Conservation (phyloP, 306 rosid species). For the Ammopiptanthus mongolicus region DNA sequence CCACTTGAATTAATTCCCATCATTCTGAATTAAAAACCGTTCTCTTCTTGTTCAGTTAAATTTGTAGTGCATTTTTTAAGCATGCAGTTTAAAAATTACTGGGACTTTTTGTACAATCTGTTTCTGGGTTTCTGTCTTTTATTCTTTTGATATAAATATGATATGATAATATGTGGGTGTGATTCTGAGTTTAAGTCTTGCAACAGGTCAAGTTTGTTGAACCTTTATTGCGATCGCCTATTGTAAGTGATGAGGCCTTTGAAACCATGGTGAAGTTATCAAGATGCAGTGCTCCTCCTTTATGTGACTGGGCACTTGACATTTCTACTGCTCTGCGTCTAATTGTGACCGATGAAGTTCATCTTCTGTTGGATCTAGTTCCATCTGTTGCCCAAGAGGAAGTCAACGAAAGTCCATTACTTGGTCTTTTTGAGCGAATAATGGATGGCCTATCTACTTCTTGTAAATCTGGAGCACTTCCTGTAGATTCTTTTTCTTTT, state of each 20-base stretch:
- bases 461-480: slow-evolving; percentile 90
- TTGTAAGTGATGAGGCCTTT: slow-evolving; percentile 82
- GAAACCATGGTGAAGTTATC: slow-evolving; percentile 84
- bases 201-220: slow-evolving; percentile 83
- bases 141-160: background rate
- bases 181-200: slow-evolving; percentile 19
- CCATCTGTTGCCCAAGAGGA: slow-evolving; percentile 53
- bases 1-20: slow-evolving; percentile 7
- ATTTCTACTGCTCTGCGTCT: slow-evolving; percentile 86
- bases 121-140: background rate
- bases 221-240: slow-evolving; percentile 77
- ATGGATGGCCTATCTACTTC: slow-evolving; percentile 69
- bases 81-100: background rate
- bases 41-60: background rate
- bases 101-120: background rate
- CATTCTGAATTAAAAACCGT: background rate
- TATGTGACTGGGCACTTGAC: slow-evolving; percentile 90
- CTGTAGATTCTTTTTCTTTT: slow-evolving; percentile 92
- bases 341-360: slow-evolving; percentile 67
- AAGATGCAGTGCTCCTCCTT: slow-evolving; percentile 80
- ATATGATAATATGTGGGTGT: background rate
- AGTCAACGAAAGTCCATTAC: slow-evolving; percentile 41
- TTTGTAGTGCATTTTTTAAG: background rate
- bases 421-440: slow-evolving; percentile 73
- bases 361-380: slow-evolving; percentile 53